Evolutionary conservation across 2,329 filamentous ascomycete genomes (phyloP), one percentile per base, ranked within the genome.

Genomic region (Dactylellina haptotyla): DNA sequence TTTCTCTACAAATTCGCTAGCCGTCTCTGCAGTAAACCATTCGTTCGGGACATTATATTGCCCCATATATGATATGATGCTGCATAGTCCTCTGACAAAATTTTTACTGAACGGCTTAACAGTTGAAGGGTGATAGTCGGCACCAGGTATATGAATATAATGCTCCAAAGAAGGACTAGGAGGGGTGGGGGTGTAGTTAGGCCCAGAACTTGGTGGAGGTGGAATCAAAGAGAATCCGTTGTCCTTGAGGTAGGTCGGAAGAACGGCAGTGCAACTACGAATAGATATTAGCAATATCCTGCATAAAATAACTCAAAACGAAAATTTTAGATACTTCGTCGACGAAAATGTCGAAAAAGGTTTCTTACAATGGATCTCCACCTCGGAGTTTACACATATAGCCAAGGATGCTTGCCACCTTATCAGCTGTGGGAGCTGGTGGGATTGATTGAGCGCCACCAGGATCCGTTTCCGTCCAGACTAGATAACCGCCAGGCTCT

Each of bases 301-400:
- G n/a, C n/a, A n/a, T n/a, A n/a, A n/a, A n/a, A n/a, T n/a, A n/a
- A n/a, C n/a, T n/a, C n/a, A n/a, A n/a, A n/a, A n/a, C n/a, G n/a
- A n/a, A n/a, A n/a, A n/a, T n/a, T n/a, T n/a, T n/a, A n/a, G 30
- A 20, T n/a, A 18, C n/a, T 18, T 20, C 28, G 9, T 23, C 2
- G 58, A 30, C 14, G 32, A 28, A 4, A 1, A 26, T 16, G 34
- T 9, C 12, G 23, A 16, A 56, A 34, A 41, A 8, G 2, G 28
- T 25, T 4, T 58, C 66, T 56, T 63, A 71, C 66, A 51, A 58
- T 30, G 57, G 57, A 51, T 71, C 66, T 5, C 66, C 66, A 14
- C 66, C 66, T 4, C 57, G 57, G 4, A 71, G 26, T 43, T 51
- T 62, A 56, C 57, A 71, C 57, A 71, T 63, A 20, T 71, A 62